Evolutionary conservation across 352 stramenopile species (phyloP).

Genomic region (Globisporangium iwayamae): DNA sequence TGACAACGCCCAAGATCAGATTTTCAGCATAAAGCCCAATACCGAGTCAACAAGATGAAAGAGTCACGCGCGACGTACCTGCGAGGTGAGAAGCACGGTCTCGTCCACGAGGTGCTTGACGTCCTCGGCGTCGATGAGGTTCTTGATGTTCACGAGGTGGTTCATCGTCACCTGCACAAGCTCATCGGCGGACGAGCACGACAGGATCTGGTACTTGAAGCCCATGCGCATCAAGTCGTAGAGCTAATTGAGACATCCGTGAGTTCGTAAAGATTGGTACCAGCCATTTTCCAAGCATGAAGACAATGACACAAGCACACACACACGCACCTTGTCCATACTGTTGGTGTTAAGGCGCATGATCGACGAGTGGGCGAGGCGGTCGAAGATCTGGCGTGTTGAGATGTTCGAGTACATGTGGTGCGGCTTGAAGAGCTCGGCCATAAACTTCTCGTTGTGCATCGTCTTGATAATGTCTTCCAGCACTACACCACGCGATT

Average conservation of each 20-base stretch:
- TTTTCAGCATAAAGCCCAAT: not conserved
- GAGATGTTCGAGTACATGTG: constrained; percentile 88
- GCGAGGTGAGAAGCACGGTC: constrained; percentile 70
- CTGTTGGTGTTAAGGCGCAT: constrained; percentile 92
- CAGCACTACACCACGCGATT: constrained; percentile 49
- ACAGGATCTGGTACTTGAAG: constrained; percentile 92
- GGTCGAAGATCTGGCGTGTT: constrained; percentile 91
- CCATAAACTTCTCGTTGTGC: constrained; percentile 90
- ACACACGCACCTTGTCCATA: constrained; percentile 84
- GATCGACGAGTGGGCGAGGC: constrained; percentile 91
- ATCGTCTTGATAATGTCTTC: constrained; percentile 92
- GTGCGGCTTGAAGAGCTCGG: constrained; percentile 91
- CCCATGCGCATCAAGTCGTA: constrained; percentile 95
- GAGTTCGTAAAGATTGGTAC: not conserved
- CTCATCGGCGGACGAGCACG: constrained; percentile 77
- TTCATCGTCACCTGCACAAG: constrained; percentile 89
- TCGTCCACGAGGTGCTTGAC: constrained; percentile 72
- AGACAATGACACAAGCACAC: not conserved
- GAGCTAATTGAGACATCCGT: constrained; percentile 31
- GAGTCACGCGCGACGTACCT: constrained; percentile 21
- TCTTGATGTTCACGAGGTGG: constrained; percentile 73
- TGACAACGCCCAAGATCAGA: not conserved
- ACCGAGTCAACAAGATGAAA: too few species aligned
- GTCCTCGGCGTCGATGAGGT: constrained; percentile 60
- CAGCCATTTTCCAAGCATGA: not conserved